Base-by-base conservation (phyloP, 768 basidiomycete species). In the Trametes punicea region DNA sequence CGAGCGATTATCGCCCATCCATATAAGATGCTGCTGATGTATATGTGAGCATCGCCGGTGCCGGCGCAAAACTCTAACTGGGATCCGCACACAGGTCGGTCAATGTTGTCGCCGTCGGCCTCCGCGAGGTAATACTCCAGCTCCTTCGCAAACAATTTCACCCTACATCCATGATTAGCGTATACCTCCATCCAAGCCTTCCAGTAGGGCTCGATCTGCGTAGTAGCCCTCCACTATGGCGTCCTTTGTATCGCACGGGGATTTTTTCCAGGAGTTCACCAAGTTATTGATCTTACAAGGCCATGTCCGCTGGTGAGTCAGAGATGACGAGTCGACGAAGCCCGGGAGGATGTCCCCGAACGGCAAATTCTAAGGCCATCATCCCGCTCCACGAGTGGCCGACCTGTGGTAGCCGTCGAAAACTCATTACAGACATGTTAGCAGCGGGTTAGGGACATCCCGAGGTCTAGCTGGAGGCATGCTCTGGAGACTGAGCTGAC, bases 311-410 rank as follows among this genome's bases (percentile, higher is more conserved):
- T 2, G 79, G 76, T 0, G 77, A 68, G 50, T 78, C 71, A 15
- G 73, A 64, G n/a, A 82, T 62, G 39, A 84, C 59, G 44, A 83
- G 71, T 45, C 71, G 74, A 58, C 73, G 70, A 39, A 84, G 55
- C 0, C 82, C 81, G 25, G 42, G 61, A 20, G 81, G 81, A 16
- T 55, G 74, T 10, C 71, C 67, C 18, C 71, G 64, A 30, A 74
- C 68, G 5, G 56, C 74, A 56, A 74, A 76, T 54, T 78, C 73
- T n/a, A 69, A 60, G 0, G 69, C 79, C 16, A 84, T 70, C 67
- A 80, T 81, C 0, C 77, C 82, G 13, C 82, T 83, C 81, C 81
- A 83, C 6, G 80, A 82, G 45, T 84, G 82, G 0, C 83, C 83
- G 2, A 76, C 61, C n/a, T n/a, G n/a, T n/a, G n/a, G n/a, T n/a